Evolutionary conservation across 352 stramenopile species (phyloP).

Genomic region (Globisporangium irregulare): DNA sequence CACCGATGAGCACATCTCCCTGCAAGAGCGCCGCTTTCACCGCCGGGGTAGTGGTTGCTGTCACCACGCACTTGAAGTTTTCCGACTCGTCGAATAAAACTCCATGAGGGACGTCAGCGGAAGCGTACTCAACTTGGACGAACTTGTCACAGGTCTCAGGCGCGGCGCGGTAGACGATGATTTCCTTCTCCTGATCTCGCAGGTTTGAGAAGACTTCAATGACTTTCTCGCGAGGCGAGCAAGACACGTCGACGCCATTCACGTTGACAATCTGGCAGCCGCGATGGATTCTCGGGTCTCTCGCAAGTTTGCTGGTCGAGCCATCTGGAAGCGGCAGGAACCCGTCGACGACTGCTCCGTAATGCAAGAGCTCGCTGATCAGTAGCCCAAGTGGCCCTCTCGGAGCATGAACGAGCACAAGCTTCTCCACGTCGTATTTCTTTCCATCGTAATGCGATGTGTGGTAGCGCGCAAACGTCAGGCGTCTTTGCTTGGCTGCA

Average conservation of each 20-base stretch:
- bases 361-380: conserved; percentile 37
- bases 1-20: conserved; percentile 42
- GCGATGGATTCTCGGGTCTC: conserved; percentile 36
- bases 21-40: conserved; percentile 16
- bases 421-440: conserved; percentile 52
- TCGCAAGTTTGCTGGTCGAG: conserved; percentile 32
- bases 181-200: conserved; percentile 49
- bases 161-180: conserved; percentile 48
- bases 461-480: conserved; percentile 60
- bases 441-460: conserved; percentile 21
- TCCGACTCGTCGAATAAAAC: conserved; percentile 38
- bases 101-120: conserved; percentile 22
- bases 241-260: conserved; percentile 49
- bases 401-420: conserved; percentile 36
- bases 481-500: conserved; percentile 25
- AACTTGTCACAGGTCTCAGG: conserved; percentile 26
- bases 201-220: conserved; percentile 29
- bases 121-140: conserved; percentile 22
- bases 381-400: conserved; percentile 45
- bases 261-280: conserved; percentile 56
- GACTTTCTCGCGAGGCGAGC: conserved; percentile 32
- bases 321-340: conserved; percentile 43
- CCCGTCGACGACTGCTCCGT: conserved; percentile 47
- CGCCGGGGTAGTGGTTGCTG: conserved; percentile 15
- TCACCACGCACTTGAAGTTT: conserved; percentile 36